Conservation (phyloP, 2,329 filamentous ascomycete species). For the Phyllosticta citribraziliensis region DNA sequence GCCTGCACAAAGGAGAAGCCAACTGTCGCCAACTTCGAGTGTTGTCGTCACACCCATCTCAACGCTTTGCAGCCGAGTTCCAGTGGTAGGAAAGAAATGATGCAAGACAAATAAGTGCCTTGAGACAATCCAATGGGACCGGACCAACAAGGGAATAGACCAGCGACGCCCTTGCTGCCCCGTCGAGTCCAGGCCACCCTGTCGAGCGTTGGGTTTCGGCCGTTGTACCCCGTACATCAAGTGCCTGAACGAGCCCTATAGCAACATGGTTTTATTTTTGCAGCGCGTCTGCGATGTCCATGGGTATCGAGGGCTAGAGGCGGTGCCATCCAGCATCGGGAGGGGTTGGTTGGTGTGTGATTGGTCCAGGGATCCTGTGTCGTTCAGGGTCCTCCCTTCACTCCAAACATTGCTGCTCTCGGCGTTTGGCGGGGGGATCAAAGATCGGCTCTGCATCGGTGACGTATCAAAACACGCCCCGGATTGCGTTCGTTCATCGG, state of each 20-base stretch:
- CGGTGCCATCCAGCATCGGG: background rate
- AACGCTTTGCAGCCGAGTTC: background rate
- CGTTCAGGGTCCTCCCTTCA: background rate
- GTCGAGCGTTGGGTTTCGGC: background rate
- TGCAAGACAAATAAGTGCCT: background rate
- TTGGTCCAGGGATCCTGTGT: background rate
- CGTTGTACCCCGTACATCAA: background rate
- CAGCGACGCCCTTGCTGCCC: background rate
- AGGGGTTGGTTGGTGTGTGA: background rate
- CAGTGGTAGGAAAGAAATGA: background rate
- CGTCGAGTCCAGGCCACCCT: background rate
- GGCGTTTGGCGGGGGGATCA: background rate
- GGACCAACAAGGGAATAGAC: background rate
- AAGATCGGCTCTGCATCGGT: background rate
- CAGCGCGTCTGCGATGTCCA: background rate
- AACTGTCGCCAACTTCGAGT: background rate
- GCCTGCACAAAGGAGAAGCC: background rate
- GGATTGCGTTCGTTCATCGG: constrained; percentile 11
- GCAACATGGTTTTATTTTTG: background rate
- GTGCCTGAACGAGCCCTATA: background rate
- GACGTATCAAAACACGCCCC: background rate
- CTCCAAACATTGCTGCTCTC: background rate
- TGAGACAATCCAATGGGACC: background rate
- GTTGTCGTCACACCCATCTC: background rate
- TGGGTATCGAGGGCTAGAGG: background rate